A percentile compares a stretch with the other conserved stretches of the same genome.
These are phyloP conservation scores for Cinnamomum chago DNA, from an alignment of 164 flowering plant species.

Conservation along the genomic window DNA sequence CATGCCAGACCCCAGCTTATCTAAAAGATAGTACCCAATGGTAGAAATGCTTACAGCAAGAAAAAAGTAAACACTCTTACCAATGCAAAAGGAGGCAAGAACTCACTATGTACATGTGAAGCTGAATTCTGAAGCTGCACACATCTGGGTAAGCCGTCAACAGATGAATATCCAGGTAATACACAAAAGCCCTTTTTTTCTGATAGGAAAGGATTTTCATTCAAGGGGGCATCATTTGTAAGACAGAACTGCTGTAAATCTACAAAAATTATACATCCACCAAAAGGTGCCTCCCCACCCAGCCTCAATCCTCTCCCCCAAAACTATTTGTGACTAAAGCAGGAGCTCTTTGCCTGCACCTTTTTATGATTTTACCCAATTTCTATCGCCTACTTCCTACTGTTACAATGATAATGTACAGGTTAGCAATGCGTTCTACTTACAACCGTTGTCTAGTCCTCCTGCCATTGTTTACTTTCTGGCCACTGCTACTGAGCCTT, in stretches of 20 bases:
- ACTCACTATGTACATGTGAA: conserved; percentile 2
- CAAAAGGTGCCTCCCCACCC: neutral
- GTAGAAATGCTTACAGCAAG: neutral
- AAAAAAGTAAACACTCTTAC: neutral
- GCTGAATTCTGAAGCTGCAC: neutral
- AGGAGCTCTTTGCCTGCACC: conserved; percentile 4
- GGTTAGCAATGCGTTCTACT: conserved; percentile 5
- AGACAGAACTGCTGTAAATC: neutral
- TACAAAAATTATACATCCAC: conserved; percentile 2
- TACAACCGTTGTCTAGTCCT: conserved; percentile 36
- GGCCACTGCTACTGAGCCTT: conserved; percentile 37
- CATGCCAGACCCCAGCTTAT: no score
- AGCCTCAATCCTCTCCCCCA: neutral
- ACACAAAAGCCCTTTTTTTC: neutral
- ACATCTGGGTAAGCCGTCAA: neutral
- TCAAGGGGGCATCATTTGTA: neutral
- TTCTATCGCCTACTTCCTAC: conserved; percentile 7
- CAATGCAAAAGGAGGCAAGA: neutral
- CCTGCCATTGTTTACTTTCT: conserved; percentile 36
- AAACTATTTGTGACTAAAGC: neutral
- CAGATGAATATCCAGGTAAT: neutral
- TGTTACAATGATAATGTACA: conserved; percentile 8
- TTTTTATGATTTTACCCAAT: neutral
- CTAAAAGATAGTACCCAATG: neutral
- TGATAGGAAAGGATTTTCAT: conserved; percentile 2